Conservation (phyloP, 805 yeast genomes). For the Priceomyces castillae region DNA sequence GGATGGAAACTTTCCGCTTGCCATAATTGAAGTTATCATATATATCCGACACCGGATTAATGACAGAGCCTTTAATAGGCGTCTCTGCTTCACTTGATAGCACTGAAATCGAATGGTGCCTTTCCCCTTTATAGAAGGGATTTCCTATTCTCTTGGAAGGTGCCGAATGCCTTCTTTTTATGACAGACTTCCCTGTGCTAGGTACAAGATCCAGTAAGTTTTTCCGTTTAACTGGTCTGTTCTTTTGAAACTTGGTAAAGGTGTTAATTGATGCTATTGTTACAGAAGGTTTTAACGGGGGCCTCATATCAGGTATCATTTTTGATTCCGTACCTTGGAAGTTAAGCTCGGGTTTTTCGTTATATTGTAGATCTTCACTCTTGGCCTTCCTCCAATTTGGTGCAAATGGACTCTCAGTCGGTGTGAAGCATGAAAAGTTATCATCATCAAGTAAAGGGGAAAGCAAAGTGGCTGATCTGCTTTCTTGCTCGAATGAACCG, state of each 20-base stretch:
- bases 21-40: neutral
- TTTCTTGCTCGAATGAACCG: neutral
- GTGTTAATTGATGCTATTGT: slow-evolving; percentile 22
- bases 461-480: neutral
- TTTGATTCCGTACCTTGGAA: slow-evolving; percentile 1
- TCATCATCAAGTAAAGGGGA: slow-evolving; percentile 5
- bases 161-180: neutral
- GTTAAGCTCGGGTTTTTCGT: neutral
- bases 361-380: neutral
- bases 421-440: neutral
- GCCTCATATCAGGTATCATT: slow-evolving; percentile 9
- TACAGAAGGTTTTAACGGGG: slow-evolving; percentile 24
- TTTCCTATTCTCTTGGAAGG: slow-evolving; percentile 8
- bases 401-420: neutral
- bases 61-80: neutral
- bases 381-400: neutral
- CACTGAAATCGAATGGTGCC: neutral
- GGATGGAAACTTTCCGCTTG: neutral
- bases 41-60: neutral
- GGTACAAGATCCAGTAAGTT: neutral
- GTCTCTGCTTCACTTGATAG: neutral
- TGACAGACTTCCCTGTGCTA: neutral
- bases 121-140: slow-evolving; percentile 12
- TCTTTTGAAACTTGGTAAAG: slow-evolving; percentile 7
- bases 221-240: slow-evolving; percentile 1